Base-by-base conservation (phyloP, 805 yeast genomes). In the Sungouiozyma intestinalis region DNA sequence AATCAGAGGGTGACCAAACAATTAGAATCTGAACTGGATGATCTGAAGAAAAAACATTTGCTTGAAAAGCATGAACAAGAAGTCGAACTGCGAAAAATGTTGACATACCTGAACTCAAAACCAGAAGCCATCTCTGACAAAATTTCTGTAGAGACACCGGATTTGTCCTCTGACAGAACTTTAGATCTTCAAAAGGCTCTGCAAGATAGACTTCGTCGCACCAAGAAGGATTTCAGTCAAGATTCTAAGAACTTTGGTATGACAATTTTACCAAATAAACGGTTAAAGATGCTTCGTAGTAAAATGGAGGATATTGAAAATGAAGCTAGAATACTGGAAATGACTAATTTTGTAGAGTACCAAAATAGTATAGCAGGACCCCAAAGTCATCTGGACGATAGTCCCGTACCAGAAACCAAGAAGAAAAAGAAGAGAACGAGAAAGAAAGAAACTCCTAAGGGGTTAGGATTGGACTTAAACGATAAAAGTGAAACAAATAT, bases 311-410 rank as follows among this genome's bases (percentile, higher is more conserved):
- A 76, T 48, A 70, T 88, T 41, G 95, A 85, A 56, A 73, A 75
- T 38, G 84, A 85, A 66, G 96, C 96, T 0, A 67, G 94, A 46
- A 84, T 82, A 53, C 69, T 90, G 45, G 97, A 90, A 58, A 80
- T 77, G 74, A 81, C 84, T 16, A 92, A 86, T 49, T 87, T 85
- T 53, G 80, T 74, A 20, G 84, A 77, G 27, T 48, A 48, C 43
- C 49, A 63, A 46, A 48, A 57, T 40, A 24, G 29, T 24, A 24
- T 24, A 24, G 6, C 29, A 24, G 40, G 39, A 40, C 33, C 19
- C 15, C 18, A 6, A 11, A 11, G 11, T 7, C 9, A 11, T 24
- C 6, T 24, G 6, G 9, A 24, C 6, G 29, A 24, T 6, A 24
- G 11, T 6, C 9, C 29, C 11, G 29, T 7, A 24, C 29, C 29